Evolutionary conservation across 2,329 filamentous ascomycete species (phyloP).

Genomic region (Atkinsonella hypoxylon): DNA sequence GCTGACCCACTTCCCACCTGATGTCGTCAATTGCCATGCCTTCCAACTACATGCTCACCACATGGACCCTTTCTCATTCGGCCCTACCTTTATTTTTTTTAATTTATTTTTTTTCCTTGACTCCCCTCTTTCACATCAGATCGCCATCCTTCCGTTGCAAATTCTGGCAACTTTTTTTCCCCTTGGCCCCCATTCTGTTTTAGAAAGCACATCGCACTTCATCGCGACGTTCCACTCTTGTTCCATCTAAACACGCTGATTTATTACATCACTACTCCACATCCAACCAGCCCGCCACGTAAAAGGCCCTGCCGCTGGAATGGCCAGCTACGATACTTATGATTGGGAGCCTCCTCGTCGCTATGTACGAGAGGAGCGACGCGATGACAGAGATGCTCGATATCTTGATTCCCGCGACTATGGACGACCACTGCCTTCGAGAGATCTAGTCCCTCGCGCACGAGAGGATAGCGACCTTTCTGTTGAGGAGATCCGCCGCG

Average conservation of each 20-base stretch:
- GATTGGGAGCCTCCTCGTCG: conserved; percentile 38
- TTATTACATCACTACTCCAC: neutral
- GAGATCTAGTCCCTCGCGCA: conserved; percentile 43
- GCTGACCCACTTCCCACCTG: neutral
- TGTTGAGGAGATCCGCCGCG: conserved; percentile 71
- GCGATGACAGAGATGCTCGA: conserved; percentile 38
- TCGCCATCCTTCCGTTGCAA: neutral
- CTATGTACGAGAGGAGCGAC: conserved; percentile 42
- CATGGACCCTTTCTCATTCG: neutral
- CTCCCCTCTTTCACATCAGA: neutral
- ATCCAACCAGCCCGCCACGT: too few relatives aligned
- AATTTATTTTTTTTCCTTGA: neutral
- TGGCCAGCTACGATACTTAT: conserved; percentile 42
- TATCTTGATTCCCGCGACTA: conserved; percentile 42
- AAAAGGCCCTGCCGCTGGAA: conserved; percentile 8
- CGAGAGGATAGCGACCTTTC: conserved; percentile 65
- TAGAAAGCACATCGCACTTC: neutral
- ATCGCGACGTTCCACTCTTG: neutral
- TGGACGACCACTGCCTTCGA: conserved; percentile 30
- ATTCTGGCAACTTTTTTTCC: too few relatives aligned
- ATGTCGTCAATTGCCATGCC: neutral
- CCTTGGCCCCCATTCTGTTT: too few relatives aligned
- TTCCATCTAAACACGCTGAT: neutral
- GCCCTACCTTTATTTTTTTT: neutral
- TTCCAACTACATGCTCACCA: neutral